These are phyloP conservation scores for Acer campestre DNA, from an alignment of 345 rosid genomes.

Conservation along the genomic window DNA sequence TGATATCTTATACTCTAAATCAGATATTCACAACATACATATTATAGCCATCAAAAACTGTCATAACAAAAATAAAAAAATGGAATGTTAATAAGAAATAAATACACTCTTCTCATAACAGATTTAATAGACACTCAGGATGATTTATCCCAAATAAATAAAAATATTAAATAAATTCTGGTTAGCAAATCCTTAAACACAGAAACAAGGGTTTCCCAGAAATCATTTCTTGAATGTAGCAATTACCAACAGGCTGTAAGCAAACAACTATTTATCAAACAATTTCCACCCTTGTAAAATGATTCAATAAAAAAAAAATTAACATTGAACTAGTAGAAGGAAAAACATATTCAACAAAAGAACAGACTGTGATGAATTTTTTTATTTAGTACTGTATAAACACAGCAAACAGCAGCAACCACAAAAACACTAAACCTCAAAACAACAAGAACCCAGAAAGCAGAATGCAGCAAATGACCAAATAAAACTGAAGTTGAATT, in stretches of 20 bases:
- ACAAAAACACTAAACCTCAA: conserved; percentile 1
- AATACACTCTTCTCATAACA: not conserved
- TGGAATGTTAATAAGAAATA: conserved; percentile 3
- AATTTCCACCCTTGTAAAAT: not conserved
- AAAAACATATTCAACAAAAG: not conserved
- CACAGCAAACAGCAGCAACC: not conserved
- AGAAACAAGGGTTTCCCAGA: not conserved
- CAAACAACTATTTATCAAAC: too few relatives aligned
- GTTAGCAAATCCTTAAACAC: not conserved
- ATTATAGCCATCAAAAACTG: too few relatives aligned
- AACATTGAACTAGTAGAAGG: not conserved
- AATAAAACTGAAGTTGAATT: not conserved
- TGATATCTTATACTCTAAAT: too few relatives aligned
- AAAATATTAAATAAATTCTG: not conserved
- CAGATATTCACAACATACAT: too few relatives aligned
- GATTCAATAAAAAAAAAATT: not conserved
- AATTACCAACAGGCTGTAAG: not conserved
- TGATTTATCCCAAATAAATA: not conserved
- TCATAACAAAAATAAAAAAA: conserved; percentile 4
- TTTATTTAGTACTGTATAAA: not conserved
- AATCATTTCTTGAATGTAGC: not conserved
- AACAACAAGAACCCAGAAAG: conserved; percentile 5
- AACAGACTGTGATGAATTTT: not conserved
- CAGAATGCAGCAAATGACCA: not conserved
- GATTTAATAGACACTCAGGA: not conserved